Evolutionary conservation across 257 asterid species (phyloP).

Genomic region (Solanum appendiculatum): DNA sequence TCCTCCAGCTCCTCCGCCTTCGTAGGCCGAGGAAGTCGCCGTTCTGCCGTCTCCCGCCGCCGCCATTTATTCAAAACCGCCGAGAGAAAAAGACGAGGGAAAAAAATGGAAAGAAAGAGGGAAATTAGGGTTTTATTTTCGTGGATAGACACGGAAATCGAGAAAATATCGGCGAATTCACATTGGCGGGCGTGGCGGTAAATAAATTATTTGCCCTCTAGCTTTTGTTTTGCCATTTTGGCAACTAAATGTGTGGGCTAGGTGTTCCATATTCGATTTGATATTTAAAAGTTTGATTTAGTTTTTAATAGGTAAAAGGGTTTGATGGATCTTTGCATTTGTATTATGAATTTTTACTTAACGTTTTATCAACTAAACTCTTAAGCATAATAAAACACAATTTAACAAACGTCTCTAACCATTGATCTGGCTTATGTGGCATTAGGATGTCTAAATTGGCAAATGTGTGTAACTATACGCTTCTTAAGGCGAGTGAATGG

Average conservation of each 20-base stretch:
- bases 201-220: neutral
- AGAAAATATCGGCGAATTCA: neutral
- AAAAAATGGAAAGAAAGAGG: neutral
- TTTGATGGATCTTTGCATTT: too few species aligned
- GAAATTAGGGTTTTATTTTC: neutral
- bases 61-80: slow-evolving; percentile 12
- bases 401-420: too few species aligned
- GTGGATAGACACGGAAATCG: neutral
- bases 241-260: too few species aligned
- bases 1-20: slow-evolving; percentile 30
- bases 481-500: too few species aligned
- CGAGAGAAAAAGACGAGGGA: neutral
- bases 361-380: too few species aligned
- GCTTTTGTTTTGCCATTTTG: too few species aligned
- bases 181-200: neutral
- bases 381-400: too few species aligned
- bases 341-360: too few species aligned
- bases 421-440: too few species aligned
- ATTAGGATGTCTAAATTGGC: too few species aligned
- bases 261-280: accelerated
- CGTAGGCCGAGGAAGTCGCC: slow-evolving; percentile 12
- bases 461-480: too few species aligned
- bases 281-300: neutral
- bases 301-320: too few species aligned
- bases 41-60: slow-evolving; percentile 25